These are phyloP conservation scores for Solanum ossicruentum DNA, from an alignment of 257 asterid genomes.

Conservation along the genomic window DNA sequence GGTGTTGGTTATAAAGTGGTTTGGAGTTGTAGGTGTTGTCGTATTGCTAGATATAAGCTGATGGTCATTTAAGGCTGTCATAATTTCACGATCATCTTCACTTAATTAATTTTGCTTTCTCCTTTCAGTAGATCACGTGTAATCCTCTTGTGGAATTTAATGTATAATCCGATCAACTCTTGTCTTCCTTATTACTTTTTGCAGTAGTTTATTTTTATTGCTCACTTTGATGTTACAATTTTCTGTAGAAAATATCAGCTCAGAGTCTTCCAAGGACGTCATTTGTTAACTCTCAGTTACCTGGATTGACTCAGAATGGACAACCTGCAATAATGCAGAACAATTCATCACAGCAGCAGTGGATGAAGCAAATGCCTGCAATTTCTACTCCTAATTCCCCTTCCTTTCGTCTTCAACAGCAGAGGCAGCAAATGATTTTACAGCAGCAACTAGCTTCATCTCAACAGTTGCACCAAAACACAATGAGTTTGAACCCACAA, in stretches of 20 bases:
- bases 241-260: conserved; percentile 36
- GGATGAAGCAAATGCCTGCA: conserved; percentile 71
- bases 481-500: conserved; percentile 50
- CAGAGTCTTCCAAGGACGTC: conserved; percentile 63
- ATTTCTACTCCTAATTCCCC: conserved; percentile 65
- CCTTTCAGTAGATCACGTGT: background rate
- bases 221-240: background rate
- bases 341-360: conserved; percentile 62
- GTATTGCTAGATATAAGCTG: background rate
- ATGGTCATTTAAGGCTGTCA: background rate
- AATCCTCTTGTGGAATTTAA: background rate
- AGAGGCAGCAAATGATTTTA: conserved; percentile 32
- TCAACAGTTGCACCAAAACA: conserved; percentile 51
- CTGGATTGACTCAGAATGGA: conserved; percentile 79
- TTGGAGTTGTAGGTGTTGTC: background rate
- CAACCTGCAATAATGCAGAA: conserved; percentile 61
- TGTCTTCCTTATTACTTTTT: background rate
- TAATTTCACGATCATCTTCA: background rate
- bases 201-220: background rate
- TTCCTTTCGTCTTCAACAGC: conserved; percentile 56
- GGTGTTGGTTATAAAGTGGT: background rate
- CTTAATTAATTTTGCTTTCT: background rate
- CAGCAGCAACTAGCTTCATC: conserved; percentile 57
- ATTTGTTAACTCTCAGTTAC: conserved; percentile 50
- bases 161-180: background rate